Evolutionary conservation across 163 green algal genomes (phyloP).

Genomic region (Chloroidium sp.): DNA sequence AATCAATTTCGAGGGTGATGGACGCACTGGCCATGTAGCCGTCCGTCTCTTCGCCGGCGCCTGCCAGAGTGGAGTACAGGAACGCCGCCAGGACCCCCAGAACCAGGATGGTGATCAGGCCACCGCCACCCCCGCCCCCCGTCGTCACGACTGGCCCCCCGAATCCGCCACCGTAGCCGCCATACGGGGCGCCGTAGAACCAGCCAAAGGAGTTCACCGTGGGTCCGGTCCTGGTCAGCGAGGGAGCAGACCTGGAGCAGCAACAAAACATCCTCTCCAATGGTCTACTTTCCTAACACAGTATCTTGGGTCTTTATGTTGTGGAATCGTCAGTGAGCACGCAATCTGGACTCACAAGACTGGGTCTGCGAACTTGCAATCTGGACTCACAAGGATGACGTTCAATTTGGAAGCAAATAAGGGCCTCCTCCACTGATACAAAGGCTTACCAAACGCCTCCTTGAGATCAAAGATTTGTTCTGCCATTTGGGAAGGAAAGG

Average conservation of each 20-base stretch:
- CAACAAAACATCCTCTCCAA: no score
- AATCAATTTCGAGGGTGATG: background rate
- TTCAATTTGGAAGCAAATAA: no score
- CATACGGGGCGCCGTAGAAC: background rate
- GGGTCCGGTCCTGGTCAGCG: background rate
- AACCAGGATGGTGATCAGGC: background rate
- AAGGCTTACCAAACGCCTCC: no score
- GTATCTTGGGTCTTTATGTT: no score
- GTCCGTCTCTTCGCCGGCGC: background rate
- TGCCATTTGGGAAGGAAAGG: no score
- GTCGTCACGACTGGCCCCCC: background rate
- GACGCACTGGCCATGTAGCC: background rate
- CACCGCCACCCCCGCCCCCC: background rate
- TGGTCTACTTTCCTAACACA: no score
- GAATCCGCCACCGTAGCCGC: constrained; percentile 1
- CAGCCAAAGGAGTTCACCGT: background rate
- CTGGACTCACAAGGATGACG: no score
- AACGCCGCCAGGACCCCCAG: background rate
- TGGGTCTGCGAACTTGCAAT: no score
- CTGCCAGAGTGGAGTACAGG: background rate
- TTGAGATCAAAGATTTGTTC: no score
- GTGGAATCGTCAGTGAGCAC: no score
- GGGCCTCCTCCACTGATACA: no score
- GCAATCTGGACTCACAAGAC: no score
- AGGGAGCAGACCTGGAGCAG: background rate